Percentiles rank a stretch among this genome's conserved stretches.
phyloP scores from a whole-genome alignment of 78 protist genomes.

The Speleostelium caveatum region DNA sequence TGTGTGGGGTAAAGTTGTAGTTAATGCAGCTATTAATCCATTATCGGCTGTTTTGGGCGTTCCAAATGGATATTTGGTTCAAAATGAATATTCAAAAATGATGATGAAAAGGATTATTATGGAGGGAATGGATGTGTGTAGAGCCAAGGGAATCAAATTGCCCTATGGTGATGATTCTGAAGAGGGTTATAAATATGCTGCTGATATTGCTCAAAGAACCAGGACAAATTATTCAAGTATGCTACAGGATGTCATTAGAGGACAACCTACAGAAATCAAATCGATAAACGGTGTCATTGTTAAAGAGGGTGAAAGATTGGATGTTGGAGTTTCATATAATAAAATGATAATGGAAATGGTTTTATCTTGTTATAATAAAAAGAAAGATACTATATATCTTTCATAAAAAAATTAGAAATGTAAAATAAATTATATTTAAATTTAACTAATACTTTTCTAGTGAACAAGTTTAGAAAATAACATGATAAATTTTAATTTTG shows the following conservation, averaged over 20 bases:
- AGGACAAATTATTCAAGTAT: constrained; percentile 51
- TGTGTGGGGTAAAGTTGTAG: constrained; percentile 85
- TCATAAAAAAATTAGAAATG: no score
- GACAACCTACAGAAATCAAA: constrained; percentile 75
- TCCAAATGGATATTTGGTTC: constrained; percentile 51
- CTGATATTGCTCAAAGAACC: constrained; percentile 51
- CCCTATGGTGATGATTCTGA: constrained; percentile 71
- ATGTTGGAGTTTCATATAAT: constrained; percentile 35
- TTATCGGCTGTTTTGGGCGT: constrained; percentile 85
- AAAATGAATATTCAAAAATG: constrained; percentile 44
- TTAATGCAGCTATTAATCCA: constrained; percentile 92
- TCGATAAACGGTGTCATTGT: constrained; percentile 84
- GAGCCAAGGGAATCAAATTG: constrained; percentile 57
- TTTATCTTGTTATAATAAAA: constrained; percentile 1
- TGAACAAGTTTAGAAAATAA: no score
- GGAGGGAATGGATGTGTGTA: constrained; percentile 78
- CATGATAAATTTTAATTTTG: no score
- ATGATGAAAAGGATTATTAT: constrained; percentile 61
- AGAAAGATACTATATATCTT: no score
- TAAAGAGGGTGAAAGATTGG: constrained; percentile 75
- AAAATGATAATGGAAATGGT: constrained; percentile 81
- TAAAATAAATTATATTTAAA: no score
- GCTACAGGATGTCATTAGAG: constrained; percentile 68
- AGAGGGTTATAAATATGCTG: constrained; percentile 66
- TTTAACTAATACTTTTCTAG: no score